phyloP scores from a whole-genome alignment of 768 basidiomycete species.

The Leucosporidium creatinivorum region DNA sequence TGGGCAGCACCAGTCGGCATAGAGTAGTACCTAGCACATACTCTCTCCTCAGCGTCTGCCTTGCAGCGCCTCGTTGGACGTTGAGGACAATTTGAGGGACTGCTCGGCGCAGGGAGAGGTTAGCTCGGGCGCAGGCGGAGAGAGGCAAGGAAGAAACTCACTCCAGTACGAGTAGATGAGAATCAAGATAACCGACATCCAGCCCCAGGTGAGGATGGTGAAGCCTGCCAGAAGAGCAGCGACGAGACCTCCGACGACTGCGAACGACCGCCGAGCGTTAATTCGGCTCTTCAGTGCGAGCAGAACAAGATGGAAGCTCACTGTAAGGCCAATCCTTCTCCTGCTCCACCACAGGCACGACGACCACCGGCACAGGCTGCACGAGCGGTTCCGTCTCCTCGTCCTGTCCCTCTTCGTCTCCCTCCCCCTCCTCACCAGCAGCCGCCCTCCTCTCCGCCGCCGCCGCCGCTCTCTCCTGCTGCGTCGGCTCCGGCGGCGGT shows the following conservation, averaged over 20 bases:
- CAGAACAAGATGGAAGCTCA: background rate
- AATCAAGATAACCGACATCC: constrained; percentile 21
- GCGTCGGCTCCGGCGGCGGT: constrained; percentile 3
- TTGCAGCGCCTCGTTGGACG: constrained; percentile 31
- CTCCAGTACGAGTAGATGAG: constrained; percentile 33
- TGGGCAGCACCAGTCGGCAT: constrained; percentile 31
- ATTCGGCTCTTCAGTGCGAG: background rate
- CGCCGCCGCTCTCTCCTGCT: constrained; percentile 7
- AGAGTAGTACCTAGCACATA: constrained; percentile 34
- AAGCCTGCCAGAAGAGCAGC: background rate
- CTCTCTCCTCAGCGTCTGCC: constrained; percentile 30
- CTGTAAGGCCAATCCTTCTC: background rate
- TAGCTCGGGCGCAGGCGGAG: background rate
- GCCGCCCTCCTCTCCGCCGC: background rate
- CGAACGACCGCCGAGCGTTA: too few species aligned
- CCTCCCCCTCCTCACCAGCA: background rate
- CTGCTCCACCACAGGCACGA: background rate
- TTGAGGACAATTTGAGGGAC: constrained; percentile 37
- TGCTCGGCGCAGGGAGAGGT: background rate
- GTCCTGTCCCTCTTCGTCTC: constrained; percentile 1
- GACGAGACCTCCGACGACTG: background rate
- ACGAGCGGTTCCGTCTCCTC: background rate
- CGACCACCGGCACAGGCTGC: background rate
- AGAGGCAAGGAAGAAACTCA: constrained; percentile 2
- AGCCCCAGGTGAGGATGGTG: constrained; percentile 22